Evolutionary conservation across 78 protist genomes (phyloP).

Genomic region (Dictyostelium brefeldianum): DNA sequence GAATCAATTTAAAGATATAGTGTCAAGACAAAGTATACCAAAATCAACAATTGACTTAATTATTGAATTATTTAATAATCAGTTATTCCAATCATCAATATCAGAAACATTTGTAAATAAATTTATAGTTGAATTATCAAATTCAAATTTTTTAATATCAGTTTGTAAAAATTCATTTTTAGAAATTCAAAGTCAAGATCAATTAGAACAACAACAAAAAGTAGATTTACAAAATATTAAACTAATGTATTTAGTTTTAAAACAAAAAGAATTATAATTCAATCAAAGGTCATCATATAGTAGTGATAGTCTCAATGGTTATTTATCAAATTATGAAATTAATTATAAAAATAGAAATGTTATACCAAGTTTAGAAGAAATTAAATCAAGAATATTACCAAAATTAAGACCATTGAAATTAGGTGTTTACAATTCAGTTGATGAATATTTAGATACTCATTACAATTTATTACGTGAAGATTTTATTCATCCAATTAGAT

Average conservation of each 20-base stretch:
- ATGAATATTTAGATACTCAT: slow-evolving; percentile 73
- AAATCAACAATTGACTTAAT: background rate
- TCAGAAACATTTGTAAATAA: background rate
- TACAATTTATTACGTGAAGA: slow-evolving; percentile 68
- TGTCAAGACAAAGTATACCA: background rate
- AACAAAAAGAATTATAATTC: too few species aligned
- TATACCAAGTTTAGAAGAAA: background rate
- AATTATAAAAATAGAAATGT: slow-evolving; percentile 16
- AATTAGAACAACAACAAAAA: background rate
- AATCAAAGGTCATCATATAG: too few species aligned
- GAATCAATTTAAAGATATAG: slow-evolving; percentile 22
- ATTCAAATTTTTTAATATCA: slow-evolving; percentile 20
- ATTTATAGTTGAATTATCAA: background rate
- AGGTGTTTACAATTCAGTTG: slow-evolving; percentile 21
- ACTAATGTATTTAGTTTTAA: too few species aligned
- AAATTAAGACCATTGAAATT: slow-evolving; percentile 8
- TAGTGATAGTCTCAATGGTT: too few species aligned
- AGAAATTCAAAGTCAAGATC: background rate
- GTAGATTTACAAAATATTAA: too few species aligned
- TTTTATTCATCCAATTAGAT: slow-evolving; percentile 63
- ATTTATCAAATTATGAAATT: background rate
- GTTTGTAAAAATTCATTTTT: background rate
- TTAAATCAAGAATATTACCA: background rate
- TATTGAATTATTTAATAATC: background rate
- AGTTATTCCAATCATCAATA: background rate